Evolutionary conservation across 345 rosid genomes (phyloP), one percentile per base, ranked within the genome.

Genomic region (Ricinus communis): DNA sequence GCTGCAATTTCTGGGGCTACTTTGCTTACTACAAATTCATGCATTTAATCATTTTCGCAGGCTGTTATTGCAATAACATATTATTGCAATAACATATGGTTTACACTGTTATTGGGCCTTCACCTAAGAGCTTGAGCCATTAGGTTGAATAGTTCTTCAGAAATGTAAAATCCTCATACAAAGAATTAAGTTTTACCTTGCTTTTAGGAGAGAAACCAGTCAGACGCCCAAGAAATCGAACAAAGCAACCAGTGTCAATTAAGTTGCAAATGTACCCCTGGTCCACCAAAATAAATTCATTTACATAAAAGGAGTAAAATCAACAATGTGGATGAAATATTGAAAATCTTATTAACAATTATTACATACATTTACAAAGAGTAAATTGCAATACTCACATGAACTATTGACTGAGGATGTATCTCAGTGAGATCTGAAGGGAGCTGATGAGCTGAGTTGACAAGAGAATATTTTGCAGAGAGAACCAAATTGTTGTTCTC

Each of bases 261-360:
- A 90, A 50, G 83, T 90, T 95, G 68, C 97, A 95, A 62, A 95
- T 76, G 70, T 90, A 95, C 19, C 99, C 99, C 99, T 95, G 85
- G 66, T 67, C 65, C 71, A 60, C 41, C 73, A 78, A 71, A 62
- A 65, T 5, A 66, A 70, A 65, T 43, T 38, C 40, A 58, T 25
- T 27, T 9, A 64, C 30, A 43, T 24, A 41, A 43, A 58, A 31
- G 19, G 2, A 43, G 28, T 41, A 62, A 22, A 53, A 5, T 22
- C 7, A 13, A 41, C 11, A 31, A 10, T 10, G 7, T 59, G 27
- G 19, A 36, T 11, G 5, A 22, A 46, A 56, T 13, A 25, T 25
- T 27, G 1, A 46, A 24, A 18, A 33, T 36, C 21, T 14, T 0
- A 27, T 27, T 7, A 16, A 27, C 40, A 62, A 71, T 21, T 8